Evolutionary conservation across 1,284 basidiomycete species (phyloP), one percentile per base, ranked within the genome.

Genomic region (Fomitiporia mediterranea): DNA sequence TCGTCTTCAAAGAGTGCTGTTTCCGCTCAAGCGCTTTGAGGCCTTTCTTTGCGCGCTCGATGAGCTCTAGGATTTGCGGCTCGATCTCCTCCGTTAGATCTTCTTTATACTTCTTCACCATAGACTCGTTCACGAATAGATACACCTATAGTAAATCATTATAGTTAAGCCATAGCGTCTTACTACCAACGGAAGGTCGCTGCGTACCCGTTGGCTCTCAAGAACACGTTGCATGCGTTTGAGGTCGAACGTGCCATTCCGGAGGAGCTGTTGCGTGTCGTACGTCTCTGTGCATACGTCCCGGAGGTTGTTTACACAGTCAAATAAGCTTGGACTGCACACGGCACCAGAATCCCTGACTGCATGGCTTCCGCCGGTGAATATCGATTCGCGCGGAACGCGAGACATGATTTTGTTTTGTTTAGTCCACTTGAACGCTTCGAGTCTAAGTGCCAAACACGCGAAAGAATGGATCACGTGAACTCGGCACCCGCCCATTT

Each of bases 21-120:
- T 80, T 80, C 70, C 82, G 84, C 61, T 75, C 69, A 55, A 90
- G 68, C 7, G 72, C 66, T 38, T 79, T 76, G 28, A 88, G 68
- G 1, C 86, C 86, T 63, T 80, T 81, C 64, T 87, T 82, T 1
- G 86, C 82, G n/a, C 80, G 78, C 55, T 81, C 76, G 23, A 89
- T 76, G 19, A 90, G 77, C 61, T 89, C 86, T 49, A 75, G 80
- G 25, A 90, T 83, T 30, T 84, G 80, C n/a, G 88, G 88, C 60
- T 90, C 87, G 9, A 90, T 80, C 67, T 89, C 87, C 53, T 88
- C 86, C 1, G 79, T 80, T 19, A 90, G 73, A 55, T 85, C 84
- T 1, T 82, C 70, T 62, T 89, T 86, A 70, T 89, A 89, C 68
- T 72, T 76, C 53, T 77, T 76, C 21, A 89, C 78, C 0, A 82